These are phyloP conservation scores for Ilyonectria mors-panacis DNA, from an alignment of 2,329 filamentous ascomycete species.

Conservation along the genomic window DNA sequence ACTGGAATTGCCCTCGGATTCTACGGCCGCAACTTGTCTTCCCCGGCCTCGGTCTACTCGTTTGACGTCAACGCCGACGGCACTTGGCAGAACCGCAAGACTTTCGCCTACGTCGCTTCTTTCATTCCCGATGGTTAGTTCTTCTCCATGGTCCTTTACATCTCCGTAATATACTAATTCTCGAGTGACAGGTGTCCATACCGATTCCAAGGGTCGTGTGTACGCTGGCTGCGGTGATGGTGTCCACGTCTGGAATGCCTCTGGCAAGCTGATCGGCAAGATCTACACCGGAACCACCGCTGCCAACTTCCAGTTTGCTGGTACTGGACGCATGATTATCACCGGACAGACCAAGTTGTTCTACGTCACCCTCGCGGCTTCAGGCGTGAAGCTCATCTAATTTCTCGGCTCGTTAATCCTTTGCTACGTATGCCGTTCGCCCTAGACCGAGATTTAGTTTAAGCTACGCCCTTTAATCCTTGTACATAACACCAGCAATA, in stretches of 20 bases:
- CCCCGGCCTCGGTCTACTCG: conserved; percentile 59
- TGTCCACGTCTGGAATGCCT: conserved; percentile 63
- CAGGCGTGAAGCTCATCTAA: conserved; percentile 32
- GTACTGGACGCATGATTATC: conserved; percentile 54
- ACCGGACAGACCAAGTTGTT: conserved; percentile 54
- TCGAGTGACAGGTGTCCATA: conserved; percentile 63
- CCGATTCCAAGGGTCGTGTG: conserved; percentile 69
- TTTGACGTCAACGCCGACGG: conserved; percentile 62
- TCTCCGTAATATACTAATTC: not conserved
- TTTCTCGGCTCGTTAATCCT: not conserved
- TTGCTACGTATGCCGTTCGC: not conserved
- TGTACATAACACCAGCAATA: not conserved
- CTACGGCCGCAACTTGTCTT: conserved; percentile 58
- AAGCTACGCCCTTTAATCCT: not conserved
- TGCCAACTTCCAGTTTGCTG: conserved; percentile 64
- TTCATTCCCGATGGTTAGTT: conserved; percentile 71
- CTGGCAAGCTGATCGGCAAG: conserved; percentile 67
- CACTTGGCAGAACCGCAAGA: conserved; percentile 63
- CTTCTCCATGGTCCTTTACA: not conserved
- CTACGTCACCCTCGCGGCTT: conserved; percentile 48
- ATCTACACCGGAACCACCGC: conserved; percentile 64
- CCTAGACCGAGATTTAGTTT: not conserved
- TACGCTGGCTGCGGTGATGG: conserved; percentile 66
- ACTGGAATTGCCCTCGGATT: conserved; percentile 63
- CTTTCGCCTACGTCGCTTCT: conserved; percentile 69